A percentile compares a stretch with the other conserved stretches of the same genome.
Conservation (phyloP, 805 yeast genomes). For the Starmerella asiatica region DNA sequence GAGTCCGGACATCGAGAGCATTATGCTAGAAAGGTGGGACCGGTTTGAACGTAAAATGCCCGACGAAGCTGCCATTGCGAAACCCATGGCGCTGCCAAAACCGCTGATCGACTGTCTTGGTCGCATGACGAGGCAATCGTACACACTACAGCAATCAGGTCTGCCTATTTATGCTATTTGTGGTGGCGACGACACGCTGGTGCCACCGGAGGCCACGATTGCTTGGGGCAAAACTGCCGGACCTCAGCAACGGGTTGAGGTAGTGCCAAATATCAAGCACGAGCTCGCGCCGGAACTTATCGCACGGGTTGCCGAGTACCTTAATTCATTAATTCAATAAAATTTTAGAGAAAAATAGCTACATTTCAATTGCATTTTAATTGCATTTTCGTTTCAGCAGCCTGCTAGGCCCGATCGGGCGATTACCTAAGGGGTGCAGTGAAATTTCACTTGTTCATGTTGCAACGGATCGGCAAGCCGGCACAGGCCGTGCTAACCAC, state of each 20-base stretch:
- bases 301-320: slow-evolving; percentile 20
- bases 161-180: slow-evolving; percentile 24
- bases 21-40: slow-evolving; percentile 32
- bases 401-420: too few relatives aligned
- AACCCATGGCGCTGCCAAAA: slow-evolving; percentile 10
- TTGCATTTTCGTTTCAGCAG: too few relatives aligned
- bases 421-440: too few relatives aligned
- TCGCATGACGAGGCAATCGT: neutral
- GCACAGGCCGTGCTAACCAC: slow-evolving; percentile 66
- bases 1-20: slow-evolving; percentile 33
- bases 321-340: too few relatives aligned
- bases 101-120: slow-evolving; percentile 1
- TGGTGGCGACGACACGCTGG: slow-evolving; percentile 29
- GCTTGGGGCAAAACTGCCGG: slow-evolving; percentile 23
- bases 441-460: slow-evolving; percentile 8
- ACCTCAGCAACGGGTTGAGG: slow-evolving; percentile 19
- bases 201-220: slow-evolving; percentile 26
- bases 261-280: slow-evolving; percentile 26
- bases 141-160: slow-evolving; percentile 4
- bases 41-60: slow-evolving; percentile 9
- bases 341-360: too few relatives aligned
- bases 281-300: slow-evolving; percentile 23
- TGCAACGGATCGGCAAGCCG: slow-evolving; percentile 25
- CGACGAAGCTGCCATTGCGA: slow-evolving; percentile 9
- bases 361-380: too few relatives aligned